Evolutionary conservation across 1,284 basidiomycete species (phyloP), one percentile per base, ranked within the genome.

Genomic region (Flammula alnicola): DNA sequence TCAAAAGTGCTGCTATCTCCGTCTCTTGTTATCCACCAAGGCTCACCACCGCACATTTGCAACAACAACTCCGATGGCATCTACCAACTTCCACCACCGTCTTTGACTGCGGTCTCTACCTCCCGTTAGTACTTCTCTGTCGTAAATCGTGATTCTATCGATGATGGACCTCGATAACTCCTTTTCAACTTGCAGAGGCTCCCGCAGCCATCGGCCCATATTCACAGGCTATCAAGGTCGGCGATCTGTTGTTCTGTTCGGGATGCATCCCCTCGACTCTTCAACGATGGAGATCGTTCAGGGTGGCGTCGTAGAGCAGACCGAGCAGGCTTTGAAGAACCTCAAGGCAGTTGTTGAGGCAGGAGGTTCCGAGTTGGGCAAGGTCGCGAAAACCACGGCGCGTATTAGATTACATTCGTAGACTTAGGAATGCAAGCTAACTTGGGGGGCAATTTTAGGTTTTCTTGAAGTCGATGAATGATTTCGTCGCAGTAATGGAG

Each of bases 381-480:
- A 89, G 63, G 84, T 96, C 53, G 83, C 89, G 55, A 96, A 97
- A 75, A 91, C 88, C 20, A 94, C 91, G 22, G 91, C 90, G 59
- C 50, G 86, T 65, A 20, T 29, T 20, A 11, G 7, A 5, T 19
- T 19, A 11, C 60, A 4, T 19, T 14, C 33, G 12, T 23, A 11
- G 37, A 17, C 23, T 44, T 5, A 17, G 41, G 9, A 16, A 11
- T 25, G 27, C 36, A 10, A 29, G 17, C 7, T 14, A 25, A 25
- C 10, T 5, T 5, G 19, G 7, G 12, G 43, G 11, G 17, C 10
- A 19, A 22, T 2, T 16, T 43, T 53, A 93, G 87, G 89, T 97
- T 38, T 98, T 98, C 77, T 72, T 98, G 65, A 93, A 96, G 69
- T 76, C 82, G 60, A 96, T 98, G 93, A 78, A 90, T 63, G 91